Evolutionary conservation across 352 stramenopile species (phyloP).

Genomic region (Saprolegnia diclina): DNA sequence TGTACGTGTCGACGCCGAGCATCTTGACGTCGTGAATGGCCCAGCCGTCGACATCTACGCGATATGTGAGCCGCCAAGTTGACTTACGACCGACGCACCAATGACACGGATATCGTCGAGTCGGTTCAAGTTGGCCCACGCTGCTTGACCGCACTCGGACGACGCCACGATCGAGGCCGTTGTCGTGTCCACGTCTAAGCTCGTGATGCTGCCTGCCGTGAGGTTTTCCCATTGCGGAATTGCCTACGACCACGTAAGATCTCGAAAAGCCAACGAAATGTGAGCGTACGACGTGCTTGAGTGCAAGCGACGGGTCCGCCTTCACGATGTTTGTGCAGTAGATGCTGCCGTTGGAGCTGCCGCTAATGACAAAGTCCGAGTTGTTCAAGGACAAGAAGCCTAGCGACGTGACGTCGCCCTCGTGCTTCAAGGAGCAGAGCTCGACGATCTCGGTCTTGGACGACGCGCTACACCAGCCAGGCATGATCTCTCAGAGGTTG

Average conservation of each 20-base stretch:
- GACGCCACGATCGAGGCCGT: slow-evolving; percentile 47
- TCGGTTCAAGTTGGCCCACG: slow-evolving; percentile 65
- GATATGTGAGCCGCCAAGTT: slow-evolving; percentile 7
- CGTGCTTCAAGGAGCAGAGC: slow-evolving; percentile 16
- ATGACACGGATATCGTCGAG: slow-evolving; percentile 43
- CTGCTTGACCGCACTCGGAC: slow-evolving; percentile 47
- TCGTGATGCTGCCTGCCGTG: slow-evolving; percentile 43
- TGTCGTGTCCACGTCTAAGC: slow-evolving; percentile 49
- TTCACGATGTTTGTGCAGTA: slow-evolving; percentile 24
- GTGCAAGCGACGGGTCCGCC: slow-evolving; percentile 20
- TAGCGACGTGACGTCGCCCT: slow-evolving; percentile 19
- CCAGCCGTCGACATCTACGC: slow-evolving; percentile 45
- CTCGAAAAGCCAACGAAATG: background rate
- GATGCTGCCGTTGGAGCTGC: slow-evolving; percentile 26
- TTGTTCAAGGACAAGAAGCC: slow-evolving; percentile 24
- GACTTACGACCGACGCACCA: slow-evolving; percentile 29
- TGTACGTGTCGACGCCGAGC: slow-evolving; percentile 55
- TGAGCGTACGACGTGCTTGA: slow-evolving; percentile 22
- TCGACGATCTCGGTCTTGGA: slow-evolving; percentile 25
- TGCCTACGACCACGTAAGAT: background rate
- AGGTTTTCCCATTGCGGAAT: slow-evolving; percentile 61
- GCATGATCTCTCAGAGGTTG: too few species aligned
- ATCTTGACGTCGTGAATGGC: slow-evolving; percentile 66
- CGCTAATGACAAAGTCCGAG: slow-evolving; percentile 26
- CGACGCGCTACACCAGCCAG: slow-evolving; percentile 1